Percentiles rank a stretch among this genome's conserved stretches.
Conservation (phyloP, 1,284 basidiomycete genomes). For the Ustilago curta region DNA sequence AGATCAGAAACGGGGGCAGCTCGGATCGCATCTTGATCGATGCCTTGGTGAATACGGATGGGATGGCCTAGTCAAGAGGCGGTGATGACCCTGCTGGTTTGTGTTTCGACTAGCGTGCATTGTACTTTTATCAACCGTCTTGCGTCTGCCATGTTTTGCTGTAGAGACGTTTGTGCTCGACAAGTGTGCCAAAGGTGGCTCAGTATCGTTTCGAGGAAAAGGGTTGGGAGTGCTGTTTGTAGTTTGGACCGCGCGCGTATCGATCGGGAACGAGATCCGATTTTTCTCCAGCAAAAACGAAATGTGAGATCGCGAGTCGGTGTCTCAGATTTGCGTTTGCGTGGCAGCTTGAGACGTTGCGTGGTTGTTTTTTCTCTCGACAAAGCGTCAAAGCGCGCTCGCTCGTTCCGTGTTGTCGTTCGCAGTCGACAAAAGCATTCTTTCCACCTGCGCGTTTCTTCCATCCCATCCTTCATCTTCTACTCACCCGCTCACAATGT, state of each 20-base stretch:
- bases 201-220: not conserved
- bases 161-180: no score
- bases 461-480: no score
- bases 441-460: no score
- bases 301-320: slow-evolving; percentile 4
- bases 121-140: slow-evolving; percentile 13
- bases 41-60: slow-evolving; percentile 30
- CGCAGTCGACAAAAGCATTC: not conserved
- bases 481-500: slow-evolving; percentile 44
- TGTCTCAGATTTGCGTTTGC: not conserved
- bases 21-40: slow-evolving; percentile 33
- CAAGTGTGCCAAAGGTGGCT: not conserved
- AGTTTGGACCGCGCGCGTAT: no score
- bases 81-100: not conserved
- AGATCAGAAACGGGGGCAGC: slow-evolving; percentile 28
- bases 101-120: not conserved
- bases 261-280: not conserved
- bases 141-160: no score
- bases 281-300: not conserved
- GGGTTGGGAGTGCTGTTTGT: not conserved
- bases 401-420: not conserved
- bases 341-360: not conserved
- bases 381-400: not conserved
- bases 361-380: not conserved
- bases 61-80: slow-evolving; percentile 14